Evolutionary conservation across 371 early-diverging fungal species (phyloP), one percentile per base, ranked within the genome.

Genomic region (Cokeromyces recurvatus): DNA sequence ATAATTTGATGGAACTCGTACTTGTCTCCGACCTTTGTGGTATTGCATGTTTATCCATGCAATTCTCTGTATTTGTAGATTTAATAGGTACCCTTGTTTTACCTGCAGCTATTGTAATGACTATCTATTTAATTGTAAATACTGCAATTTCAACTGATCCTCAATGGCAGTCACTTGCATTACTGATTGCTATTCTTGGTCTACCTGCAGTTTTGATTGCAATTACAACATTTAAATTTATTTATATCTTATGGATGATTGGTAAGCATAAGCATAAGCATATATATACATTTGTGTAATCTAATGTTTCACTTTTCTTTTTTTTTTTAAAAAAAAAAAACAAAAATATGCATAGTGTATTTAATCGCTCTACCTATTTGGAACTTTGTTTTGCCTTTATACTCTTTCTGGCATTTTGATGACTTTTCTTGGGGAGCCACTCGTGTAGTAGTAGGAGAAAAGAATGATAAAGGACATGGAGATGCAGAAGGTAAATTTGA

Each of bases 31-130:
- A 96, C 56, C 78, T 99, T 43, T 99, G 99, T 63, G 99, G 99
- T 11, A 91, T 91, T 32, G 97, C 95, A 52, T 98, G 95, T 67
- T 94, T 94, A 59, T 94, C 94, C 16, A 98, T 99, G 99, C 98
- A 95, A 63, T 97, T 97, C 71, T 88, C 95, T 29, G 90, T 98
- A 9, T 87, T 95, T 48, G 78, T 98, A 57, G 99, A 99, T 57
- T 70, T 99, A 36, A 80, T 98, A 43, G 98, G 98, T 22, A 98
- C 99, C 0, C 75, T 97, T 1, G 91, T 95, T 1, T 69, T 99
- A 53, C 99, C 99, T 0, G 95, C 94, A 1, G 94, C 99, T 23
- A 81, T 99, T 48, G 66, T 73, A 16, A 89, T 98, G 59, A 91
- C 96, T 2, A 55, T 96, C 20, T 90, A 91, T 53, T 68, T 86